Conservation (phyloP, 768 basidiomycete species). For the Cystoderma amianthinum region DNA sequence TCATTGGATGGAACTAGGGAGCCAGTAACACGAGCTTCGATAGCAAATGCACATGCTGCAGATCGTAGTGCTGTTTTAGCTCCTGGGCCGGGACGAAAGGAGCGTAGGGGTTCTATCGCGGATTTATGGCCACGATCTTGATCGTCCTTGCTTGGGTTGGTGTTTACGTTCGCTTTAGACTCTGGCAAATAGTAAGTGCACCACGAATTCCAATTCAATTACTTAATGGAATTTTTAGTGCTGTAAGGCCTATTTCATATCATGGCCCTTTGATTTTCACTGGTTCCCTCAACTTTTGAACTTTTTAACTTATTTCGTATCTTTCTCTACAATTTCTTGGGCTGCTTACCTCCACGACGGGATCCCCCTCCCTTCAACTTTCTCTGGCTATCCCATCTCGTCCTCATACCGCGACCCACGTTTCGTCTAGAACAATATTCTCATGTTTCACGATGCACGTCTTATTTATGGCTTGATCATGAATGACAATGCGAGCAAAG, state of each 20-base stretch:
- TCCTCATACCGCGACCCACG: constrained; percentile 2
- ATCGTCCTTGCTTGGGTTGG: constrained; percentile 4
- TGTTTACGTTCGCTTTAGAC: constrained; percentile 1
- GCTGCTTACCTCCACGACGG: neutral
- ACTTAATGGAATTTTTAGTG: neutral
- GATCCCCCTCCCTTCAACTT: neutral
- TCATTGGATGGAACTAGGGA: constrained; percentile 34
- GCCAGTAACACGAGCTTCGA: constrained; percentile 12
- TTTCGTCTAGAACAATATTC: constrained; percentile 1
- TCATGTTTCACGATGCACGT: constrained; percentile 4
- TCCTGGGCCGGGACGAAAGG: constrained; percentile 16
- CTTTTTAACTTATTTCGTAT: neutral
- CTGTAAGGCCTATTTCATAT: neutral
- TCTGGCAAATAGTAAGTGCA: constrained; percentile 1
- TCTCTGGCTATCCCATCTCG: constrained; percentile 3
- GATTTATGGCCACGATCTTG: constrained; percentile 33
- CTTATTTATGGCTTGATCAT: constrained; percentile 6
- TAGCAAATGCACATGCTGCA: constrained; percentile 22
- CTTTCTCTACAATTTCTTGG: neutral
- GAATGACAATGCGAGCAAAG: constrained; percentile 7
- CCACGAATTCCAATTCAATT: neutral
- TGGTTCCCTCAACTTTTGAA: neutral
- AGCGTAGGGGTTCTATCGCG: constrained; percentile 36
- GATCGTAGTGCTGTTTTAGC: constrained; percentile 30
- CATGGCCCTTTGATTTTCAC: neutral